A percentile compares a stretch with the other conserved stretches of the same genome.
Conservation (phyloP, 2,329 filamentous ascomycete species). For the Endocalyx cinctus region DNA sequence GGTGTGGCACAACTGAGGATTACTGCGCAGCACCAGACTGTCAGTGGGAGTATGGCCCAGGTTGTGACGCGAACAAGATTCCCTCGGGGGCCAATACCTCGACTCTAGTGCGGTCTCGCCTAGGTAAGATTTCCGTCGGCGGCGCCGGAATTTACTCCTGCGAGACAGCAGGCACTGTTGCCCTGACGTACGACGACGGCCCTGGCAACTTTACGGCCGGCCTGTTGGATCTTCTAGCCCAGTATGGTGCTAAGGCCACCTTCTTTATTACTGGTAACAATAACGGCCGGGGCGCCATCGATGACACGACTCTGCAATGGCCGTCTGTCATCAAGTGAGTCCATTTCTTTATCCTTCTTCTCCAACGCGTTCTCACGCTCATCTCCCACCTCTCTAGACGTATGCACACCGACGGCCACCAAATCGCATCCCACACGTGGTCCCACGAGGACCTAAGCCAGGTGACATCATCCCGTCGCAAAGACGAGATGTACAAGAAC, state of each 20-base stretch:
- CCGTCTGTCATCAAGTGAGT: constrained; percentile 38
- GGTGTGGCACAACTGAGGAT: too few species aligned
- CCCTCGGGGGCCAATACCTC: constrained; percentile 53
- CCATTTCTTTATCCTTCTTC: constrained; percentile 26
- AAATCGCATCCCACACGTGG: constrained; percentile 57
- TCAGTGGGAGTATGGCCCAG: constrained; percentile 55
- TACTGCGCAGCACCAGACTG: constrained; percentile 61
- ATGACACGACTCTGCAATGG: constrained; percentile 42
- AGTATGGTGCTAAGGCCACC: constrained; percentile 59
- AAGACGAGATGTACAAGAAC: constrained; percentile 46
- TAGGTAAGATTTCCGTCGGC: constrained; percentile 53
- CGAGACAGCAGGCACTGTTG: constrained; percentile 53
- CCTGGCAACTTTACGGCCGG: constrained; percentile 57
- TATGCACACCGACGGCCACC: constrained; percentile 52
- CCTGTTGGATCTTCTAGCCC: constrained; percentile 55
- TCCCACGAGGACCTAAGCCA: constrained; percentile 44
- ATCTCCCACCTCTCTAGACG: constrained; percentile 23
- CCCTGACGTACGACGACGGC: constrained; percentile 65
- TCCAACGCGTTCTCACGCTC: constrained; percentile 19
- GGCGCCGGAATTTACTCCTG: constrained; percentile 53
- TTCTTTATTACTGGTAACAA: constrained; percentile 63
- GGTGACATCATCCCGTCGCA: constrained; percentile 37
- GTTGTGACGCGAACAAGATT: constrained; percentile 54
- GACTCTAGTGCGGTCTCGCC: constrained; percentile 43
- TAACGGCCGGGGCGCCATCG: constrained; percentile 51